phyloP scores from a whole-genome alignment of 176 grass and related monocot species.

The Lolium multiflorum region DNA sequence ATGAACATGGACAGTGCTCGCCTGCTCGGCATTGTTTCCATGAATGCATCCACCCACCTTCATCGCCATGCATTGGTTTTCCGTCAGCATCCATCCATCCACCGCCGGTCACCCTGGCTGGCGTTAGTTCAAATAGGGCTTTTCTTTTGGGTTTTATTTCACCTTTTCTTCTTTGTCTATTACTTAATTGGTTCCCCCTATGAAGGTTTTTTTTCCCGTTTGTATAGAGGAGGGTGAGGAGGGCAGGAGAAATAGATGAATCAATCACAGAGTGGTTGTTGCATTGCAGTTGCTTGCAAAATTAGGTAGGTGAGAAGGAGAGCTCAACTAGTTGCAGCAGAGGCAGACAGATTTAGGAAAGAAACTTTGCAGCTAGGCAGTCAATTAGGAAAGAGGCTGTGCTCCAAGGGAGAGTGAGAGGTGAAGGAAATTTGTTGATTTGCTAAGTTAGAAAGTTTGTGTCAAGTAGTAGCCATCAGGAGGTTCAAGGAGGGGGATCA shows the following conservation, averaged over 20 bases:
- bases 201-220: slow-evolving; percentile 62
- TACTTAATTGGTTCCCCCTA: slow-evolving; percentile 83
- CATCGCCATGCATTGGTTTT: slow-evolving; percentile 56
- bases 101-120: slow-evolving; percentile 37
- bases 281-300: slow-evolving; percentile 70
- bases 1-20: slow-evolving; percentile 38
- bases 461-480: slow-evolving; percentile 70
- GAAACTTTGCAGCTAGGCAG: slow-evolving; percentile 68
- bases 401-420: slow-evolving; percentile 41
- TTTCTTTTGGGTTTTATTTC: slow-evolving; percentile 55
- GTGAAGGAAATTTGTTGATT: slow-evolving; percentile 49
- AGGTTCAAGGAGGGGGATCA: slow-evolving; percentile 63
- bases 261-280: slow-evolving; percentile 68
- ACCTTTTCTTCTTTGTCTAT: slow-evolving; percentile 63
- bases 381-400: slow-evolving; percentile 55
- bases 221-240: slow-evolving; percentile 77
- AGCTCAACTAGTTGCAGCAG: slow-evolving; percentile 60
- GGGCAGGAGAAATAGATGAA: slow-evolving; percentile 72
- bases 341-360: slow-evolving; percentile 70
- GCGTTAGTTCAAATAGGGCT: slow-evolving; percentile 54
- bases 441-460: slow-evolving; percentile 59
- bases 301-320: slow-evolving; percentile 70
- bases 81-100: slow-evolving; percentile 45
- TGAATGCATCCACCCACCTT: slow-evolving; percentile 16
- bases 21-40: slow-evolving; percentile 5